Percentiles rank a stretch among this genome's conserved stretches.
phyloP scores from a whole-genome alignment of 2,329 filamentous ascomycete species.

The Lithohypha guttulata region DNA sequence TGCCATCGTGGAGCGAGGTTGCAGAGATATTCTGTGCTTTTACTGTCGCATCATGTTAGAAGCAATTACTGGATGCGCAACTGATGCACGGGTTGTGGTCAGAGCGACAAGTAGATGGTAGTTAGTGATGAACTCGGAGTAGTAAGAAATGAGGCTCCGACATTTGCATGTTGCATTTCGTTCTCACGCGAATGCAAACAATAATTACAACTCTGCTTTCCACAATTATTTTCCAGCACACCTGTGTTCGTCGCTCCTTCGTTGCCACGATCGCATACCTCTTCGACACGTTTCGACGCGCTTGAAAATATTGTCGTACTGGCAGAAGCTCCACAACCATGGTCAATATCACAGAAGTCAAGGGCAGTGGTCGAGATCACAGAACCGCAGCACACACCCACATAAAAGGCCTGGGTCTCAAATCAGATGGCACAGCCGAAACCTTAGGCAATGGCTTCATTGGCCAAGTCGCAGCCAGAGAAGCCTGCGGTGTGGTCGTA shows the following conservation, averaged over 20 bases:
- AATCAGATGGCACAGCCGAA: slow-evolving; percentile 75
- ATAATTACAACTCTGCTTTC: no score
- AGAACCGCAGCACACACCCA: slow-evolving; percentile 94
- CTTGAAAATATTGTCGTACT: neutral
- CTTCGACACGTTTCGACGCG: neutral
- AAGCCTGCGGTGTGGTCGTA: slow-evolving; percentile 92
- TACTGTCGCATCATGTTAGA: no score
- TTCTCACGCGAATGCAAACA: no score
- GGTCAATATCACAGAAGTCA: slow-evolving; percentile 89
- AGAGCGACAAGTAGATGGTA: no score
- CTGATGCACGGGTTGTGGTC: no score
- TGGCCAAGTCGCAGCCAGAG: slow-evolving; percentile 75
- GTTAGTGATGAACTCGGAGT: no score
- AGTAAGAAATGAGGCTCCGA: no score
- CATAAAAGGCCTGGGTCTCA: slow-evolving; percentile 88
- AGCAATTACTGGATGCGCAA: neutral
- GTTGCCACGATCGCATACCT: neutral
- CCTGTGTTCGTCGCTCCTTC: no score
- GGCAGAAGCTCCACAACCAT: slow-evolving; percentile 36
- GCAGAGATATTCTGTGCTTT: neutral
- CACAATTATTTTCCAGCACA: no score
- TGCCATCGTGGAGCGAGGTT: neutral
- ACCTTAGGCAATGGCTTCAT: slow-evolving; percentile 73
- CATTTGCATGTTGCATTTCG: no score
- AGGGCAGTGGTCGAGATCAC: slow-evolving; percentile 88